These are phyloP conservation scores for Camelina neglecta DNA, from an alignment of 345 rosid genomes.

Conservation along the genomic window DNA sequence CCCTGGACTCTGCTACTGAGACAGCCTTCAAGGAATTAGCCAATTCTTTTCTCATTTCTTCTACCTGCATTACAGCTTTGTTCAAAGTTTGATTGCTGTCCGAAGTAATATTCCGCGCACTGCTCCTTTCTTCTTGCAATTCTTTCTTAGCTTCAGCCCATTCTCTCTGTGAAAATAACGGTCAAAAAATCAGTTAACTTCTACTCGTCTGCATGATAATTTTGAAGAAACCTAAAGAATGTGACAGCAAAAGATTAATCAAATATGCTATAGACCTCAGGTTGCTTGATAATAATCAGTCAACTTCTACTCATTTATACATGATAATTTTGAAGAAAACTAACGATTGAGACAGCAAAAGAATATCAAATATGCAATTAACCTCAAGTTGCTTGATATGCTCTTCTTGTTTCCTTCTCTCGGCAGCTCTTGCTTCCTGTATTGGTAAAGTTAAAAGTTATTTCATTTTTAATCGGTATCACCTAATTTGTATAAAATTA, in stretches of 20 bases:
- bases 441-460: constrained; percentile 11
- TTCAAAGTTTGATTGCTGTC: constrained; percentile 76
- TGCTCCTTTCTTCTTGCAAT: constrained; percentile 79
- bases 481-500: neutral
- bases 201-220: constrained; percentile 17
- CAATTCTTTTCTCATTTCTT: constrained; percentile 80
- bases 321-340: neutral
- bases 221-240: constrained; percentile 11
- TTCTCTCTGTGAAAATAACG: constrained; percentile 66
- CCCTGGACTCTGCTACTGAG: constrained; percentile 84
- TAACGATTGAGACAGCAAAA: constrained; percentile 13
- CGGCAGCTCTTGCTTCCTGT: constrained; percentile 83
- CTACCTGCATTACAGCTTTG: constrained; percentile 82
- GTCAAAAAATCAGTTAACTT: constrained; percentile 18
- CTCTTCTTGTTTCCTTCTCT: constrained; percentile 83
- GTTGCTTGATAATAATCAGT: constrained; percentile 48
- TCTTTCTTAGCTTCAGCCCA: constrained; percentile 96
- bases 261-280: constrained; percentile 62
- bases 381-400: constrained; percentile 79
- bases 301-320: constrained; percentile 10
- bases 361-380: constrained; percentile 26
- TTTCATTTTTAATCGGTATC: constrained; percentile 4
- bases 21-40: constrained; percentile 74
- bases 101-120: constrained; percentile 60
- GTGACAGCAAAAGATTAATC: constrained; percentile 11